A percentile compares a stretch with the other conserved stretches of the same genome.
phyloP scores from a whole-genome alignment of 2,329 filamentous ascomycete genomes.

The Teratosphaeria nubilosa region DNA sequence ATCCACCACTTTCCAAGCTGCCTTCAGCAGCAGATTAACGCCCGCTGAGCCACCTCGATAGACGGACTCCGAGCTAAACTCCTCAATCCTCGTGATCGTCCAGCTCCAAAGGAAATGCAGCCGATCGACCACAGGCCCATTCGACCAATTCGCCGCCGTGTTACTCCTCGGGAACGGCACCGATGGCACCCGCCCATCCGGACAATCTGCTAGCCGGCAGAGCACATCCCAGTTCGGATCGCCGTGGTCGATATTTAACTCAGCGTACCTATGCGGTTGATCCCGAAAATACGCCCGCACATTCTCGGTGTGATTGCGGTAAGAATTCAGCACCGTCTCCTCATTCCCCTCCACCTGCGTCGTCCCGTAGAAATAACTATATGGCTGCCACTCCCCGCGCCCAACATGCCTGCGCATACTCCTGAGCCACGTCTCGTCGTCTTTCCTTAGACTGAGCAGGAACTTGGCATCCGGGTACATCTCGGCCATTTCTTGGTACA shows the following conservation, averaged over 20 bases:
- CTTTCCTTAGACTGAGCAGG: slow-evolving; percentile 19
- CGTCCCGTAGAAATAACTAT: slow-evolving; percentile 12
- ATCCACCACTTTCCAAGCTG: slow-evolving; percentile 15
- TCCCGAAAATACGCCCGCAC: slow-evolving; percentile 11
- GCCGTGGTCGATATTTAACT: slow-evolving; percentile 11
- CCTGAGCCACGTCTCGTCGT: slow-evolving; percentile 21
- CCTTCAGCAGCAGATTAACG: slow-evolving; percentile 10
- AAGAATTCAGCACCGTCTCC: slow-evolving; percentile 10
- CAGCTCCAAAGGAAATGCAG: slow-evolving; percentile 18
- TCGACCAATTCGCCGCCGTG: slow-evolving; percentile 18
- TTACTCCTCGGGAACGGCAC: slow-evolving; percentile 15
- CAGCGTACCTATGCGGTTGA: slow-evolving; percentile 9
- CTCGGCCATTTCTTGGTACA: slow-evolving; percentile 21
- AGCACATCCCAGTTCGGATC: slow-evolving; percentile 11
- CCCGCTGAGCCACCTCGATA: slow-evolving; percentile 11
- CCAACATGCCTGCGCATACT: slow-evolving; percentile 20
- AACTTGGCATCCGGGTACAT: slow-evolving; percentile 21
- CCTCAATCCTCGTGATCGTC: slow-evolving; percentile 18
- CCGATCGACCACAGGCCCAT: slow-evolving; percentile 11
- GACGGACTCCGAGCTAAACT: slow-evolving; percentile 14
- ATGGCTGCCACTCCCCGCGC: slow-evolving; percentile 16
- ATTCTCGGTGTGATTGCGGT: slow-evolving; percentile 10
- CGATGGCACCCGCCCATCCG: slow-evolving; percentile 3
- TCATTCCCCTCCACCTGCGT: slow-evolving; percentile 11
- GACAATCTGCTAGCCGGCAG: slow-evolving; percentile 8